Evolutionary conservation across 495 filamentous ascomycete genomes (phyloP).

Genomic region (Corynascus novoguineensis): DNA sequence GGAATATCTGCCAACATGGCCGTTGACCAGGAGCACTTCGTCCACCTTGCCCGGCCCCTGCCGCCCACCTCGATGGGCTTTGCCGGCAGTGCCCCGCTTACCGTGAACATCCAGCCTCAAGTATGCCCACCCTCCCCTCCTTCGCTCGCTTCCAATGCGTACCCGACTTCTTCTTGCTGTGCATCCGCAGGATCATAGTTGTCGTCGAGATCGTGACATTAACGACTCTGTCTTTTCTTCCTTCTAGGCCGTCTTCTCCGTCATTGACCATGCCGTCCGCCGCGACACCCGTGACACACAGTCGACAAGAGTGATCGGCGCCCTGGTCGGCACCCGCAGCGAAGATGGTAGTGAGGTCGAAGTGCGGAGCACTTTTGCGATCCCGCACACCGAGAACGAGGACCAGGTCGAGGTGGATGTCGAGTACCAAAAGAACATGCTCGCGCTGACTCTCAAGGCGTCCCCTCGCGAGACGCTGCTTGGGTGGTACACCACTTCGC

Average conservation of each 20-base stretch:
- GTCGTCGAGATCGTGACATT: neutral
- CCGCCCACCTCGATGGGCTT: conserved; percentile 71
- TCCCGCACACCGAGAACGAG: conserved; percentile 94
- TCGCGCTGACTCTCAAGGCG: conserved; percentile 84
- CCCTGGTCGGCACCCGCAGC: conserved; percentile 81
- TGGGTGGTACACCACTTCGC: conserved; percentile 96
- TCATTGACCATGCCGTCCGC: conserved; percentile 93
- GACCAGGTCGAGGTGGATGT: conserved; percentile 99
- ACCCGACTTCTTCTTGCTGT: neutral
- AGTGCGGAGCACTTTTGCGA: conserved; percentile 92
- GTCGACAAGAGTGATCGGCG: conserved; percentile 93
- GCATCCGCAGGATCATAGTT: neutral
- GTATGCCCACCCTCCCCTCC: conserved; percentile 45
- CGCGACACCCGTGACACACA: conserved; percentile 82
- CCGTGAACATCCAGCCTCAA: conserved; percentile 91
- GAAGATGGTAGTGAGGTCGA: conserved; percentile 96
- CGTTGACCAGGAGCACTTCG: conserved; percentile 68
- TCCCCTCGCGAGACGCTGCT: conserved; percentile 90
- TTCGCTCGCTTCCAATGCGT: neutral
- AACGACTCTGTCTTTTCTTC: neutral
- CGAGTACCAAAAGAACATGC: conserved; percentile 99
- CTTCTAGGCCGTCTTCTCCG: conserved; percentile 81
- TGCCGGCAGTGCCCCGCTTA: conserved; percentile 78
- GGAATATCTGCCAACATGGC: conserved; percentile 57
- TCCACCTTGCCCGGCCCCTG: conserved; percentile 90